A percentile compares a stretch with the other conserved stretches of the same genome.
Evolutionary conservation across 2,329 filamentous ascomycete genomes (phyloP).

Genomic region (Fusarium sterilihyphosum): DNA sequence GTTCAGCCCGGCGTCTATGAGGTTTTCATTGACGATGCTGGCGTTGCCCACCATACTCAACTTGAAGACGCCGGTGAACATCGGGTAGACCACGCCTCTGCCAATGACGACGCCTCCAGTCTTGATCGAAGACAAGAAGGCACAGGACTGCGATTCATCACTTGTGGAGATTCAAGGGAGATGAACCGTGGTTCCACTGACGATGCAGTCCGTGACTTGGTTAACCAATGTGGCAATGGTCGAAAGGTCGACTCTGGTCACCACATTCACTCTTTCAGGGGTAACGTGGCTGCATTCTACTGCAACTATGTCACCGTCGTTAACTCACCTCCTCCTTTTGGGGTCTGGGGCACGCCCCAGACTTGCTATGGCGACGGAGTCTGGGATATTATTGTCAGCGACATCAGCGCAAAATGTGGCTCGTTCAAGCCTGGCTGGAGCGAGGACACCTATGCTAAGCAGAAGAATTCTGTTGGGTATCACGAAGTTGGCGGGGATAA

Average conservation of each 20-base stretch:
- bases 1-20: neutral
- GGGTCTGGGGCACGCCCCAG: neutral
- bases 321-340: neutral
- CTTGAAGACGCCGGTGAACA: neutral
- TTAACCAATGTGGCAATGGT: neutral
- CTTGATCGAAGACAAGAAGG: neutral
- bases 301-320: neutral
- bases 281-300: neutral
- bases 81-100: neutral
- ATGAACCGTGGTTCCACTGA: neutral
- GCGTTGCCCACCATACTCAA: neutral
- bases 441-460: neutral
- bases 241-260: accelerated
- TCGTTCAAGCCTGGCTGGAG: neutral
- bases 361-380: neutral
- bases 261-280: neutral
- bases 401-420: neutral
- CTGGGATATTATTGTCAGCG: neutral
- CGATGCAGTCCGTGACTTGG: neutral
- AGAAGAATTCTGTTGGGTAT: neutral
- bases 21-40: neutral
- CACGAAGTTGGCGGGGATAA: neutral
- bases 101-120: neutral
- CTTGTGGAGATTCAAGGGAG: neutral
- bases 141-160: neutral